Conservation (phyloP, 371 early-diverging fungal genomes). For the Mortierella sp. region DNA sequence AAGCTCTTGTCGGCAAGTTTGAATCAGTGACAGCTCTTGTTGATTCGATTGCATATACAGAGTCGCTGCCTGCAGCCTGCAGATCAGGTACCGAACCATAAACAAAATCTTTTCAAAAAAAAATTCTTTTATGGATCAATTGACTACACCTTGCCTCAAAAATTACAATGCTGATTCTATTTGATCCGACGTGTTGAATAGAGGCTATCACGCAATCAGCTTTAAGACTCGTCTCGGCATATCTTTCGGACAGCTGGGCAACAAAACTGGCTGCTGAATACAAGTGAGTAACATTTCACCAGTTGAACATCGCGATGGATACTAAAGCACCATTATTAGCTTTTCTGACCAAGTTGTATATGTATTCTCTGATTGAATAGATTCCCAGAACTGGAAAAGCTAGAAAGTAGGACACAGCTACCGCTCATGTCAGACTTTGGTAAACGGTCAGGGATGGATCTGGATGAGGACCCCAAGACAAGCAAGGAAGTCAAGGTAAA, state of each 20-base stretch:
- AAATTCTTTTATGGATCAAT: slow-evolving; percentile 1
- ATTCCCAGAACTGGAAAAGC: slow-evolving; percentile 48
- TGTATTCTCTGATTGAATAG: not conserved
- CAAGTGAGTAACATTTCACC: slow-evolving; percentile 2
- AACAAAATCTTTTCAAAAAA: not conserved
- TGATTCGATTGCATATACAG: slow-evolving; percentile 48
- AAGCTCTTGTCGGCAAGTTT: slow-evolving; percentile 29
- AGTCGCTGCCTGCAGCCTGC: slow-evolving; percentile 34
- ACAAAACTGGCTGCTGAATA: slow-evolving; percentile 36
- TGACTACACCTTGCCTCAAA: not conserved
- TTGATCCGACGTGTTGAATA: not conserved
- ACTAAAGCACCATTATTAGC: not conserved
- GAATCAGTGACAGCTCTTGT: slow-evolving; percentile 14
- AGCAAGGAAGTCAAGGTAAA: slow-evolving; percentile 39
- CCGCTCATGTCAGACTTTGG: slow-evolving; percentile 36
- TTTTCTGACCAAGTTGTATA: not conserved
- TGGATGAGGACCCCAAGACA: slow-evolving; percentile 36
- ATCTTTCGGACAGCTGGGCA: slow-evolving; percentile 44
- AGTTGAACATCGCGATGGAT: not conserved
- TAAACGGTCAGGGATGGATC: slow-evolving; percentile 45
- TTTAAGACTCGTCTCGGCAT: slow-evolving; percentile 32
- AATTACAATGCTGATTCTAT: not conserved
- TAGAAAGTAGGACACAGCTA: slow-evolving; percentile 43
- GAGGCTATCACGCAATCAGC: slow-evolving; percentile 44
- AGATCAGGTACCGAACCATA: slow-evolving; percentile 19